Evolutionary conservation across 129 eudicot species (phyloP), one percentile per base, ranked within the genome.

Genomic region (Solidago caesia): DNA sequence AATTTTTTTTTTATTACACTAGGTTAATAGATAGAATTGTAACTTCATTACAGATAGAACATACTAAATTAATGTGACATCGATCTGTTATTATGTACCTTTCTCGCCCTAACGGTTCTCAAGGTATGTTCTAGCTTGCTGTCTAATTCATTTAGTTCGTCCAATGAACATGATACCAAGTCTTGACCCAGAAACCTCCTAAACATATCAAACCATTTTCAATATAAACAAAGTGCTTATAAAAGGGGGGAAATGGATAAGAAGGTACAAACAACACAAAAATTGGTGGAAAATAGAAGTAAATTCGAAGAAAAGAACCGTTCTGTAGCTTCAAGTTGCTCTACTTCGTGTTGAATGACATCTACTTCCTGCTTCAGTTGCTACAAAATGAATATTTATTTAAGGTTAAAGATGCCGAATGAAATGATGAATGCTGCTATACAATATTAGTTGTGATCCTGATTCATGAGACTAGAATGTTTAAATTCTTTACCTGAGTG

Each of bases 131-230:
- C 88, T 43, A 83, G 78, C 71, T 79, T 87, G 62, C 12, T 73
- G 33, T 74, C 90, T 60, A 83, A 73, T 26, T 76, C 82, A 9
- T 72, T 79, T 53, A 88, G 74, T 75, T 88, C 90, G 6, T 82
- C 74, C 8, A 81, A 15, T 8, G 94, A 81, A 84, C 83, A 85
- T 26, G 86, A 64, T 13, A 39, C 85, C 8, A 88, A 26, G 27
- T 77, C 75, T 65, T 85, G 88, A 71, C 93, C 93, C 79, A 85
- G 74, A 77, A 83, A 68, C 79, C 65, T 88, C 84, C 93, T 88
- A 64, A 58, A 11, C 68, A 59, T 44, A 4, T 6, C 21, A 29
- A 65, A 29, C 16, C 58, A 55, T 1, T 43, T 39, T 56, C n/a
- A 65, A 15, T 10, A 60, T 57, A 57, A 57, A 21, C 29, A n/a